Conservation (phyloP, 1,284 basidiomycete species). For the Ceratobasidium sp. region DNA sequence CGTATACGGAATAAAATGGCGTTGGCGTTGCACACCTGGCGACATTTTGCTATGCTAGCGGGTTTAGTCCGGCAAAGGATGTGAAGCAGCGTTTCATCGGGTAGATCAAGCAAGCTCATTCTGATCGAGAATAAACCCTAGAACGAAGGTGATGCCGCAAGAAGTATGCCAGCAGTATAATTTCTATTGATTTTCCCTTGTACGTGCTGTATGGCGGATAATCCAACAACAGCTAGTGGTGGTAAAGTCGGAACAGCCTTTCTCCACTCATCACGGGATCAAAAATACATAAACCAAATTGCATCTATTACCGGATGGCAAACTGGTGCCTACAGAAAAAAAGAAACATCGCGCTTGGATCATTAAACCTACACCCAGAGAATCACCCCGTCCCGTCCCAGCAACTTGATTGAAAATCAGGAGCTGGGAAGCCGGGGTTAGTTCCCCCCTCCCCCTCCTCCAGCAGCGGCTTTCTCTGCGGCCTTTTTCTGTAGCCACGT, state of each 20-base stretch:
- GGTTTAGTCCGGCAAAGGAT: background rate
- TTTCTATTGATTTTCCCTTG: too few species aligned
- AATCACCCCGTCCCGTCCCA: background rate
- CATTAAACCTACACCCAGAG: background rate
- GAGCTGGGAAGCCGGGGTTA: background rate
- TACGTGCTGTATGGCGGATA: background rate
- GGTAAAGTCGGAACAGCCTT: background rate
- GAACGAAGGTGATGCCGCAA: background rate
- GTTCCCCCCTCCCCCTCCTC: conserved; percentile 8
- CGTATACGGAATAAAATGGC: background rate
- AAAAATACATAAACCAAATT: background rate
- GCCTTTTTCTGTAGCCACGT: conserved; percentile 28
- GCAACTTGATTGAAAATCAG: conserved; percentile 10
- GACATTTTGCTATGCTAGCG: background rate
- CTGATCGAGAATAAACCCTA: background rate
- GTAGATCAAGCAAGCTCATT: background rate
- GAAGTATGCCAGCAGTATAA: background rate
- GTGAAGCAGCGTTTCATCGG: conserved; percentile 1
- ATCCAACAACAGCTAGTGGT: background rate
- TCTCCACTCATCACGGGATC: conserved; percentile 1
- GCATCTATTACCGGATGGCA: background rate
- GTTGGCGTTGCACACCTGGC: background rate
- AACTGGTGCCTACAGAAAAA: background rate
- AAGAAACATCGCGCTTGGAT: background rate
- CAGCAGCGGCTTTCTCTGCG: conserved; percentile 24